Conservation (phyloP, 148 eudicot species). For the Fagopyrum esculentum region DNA sequence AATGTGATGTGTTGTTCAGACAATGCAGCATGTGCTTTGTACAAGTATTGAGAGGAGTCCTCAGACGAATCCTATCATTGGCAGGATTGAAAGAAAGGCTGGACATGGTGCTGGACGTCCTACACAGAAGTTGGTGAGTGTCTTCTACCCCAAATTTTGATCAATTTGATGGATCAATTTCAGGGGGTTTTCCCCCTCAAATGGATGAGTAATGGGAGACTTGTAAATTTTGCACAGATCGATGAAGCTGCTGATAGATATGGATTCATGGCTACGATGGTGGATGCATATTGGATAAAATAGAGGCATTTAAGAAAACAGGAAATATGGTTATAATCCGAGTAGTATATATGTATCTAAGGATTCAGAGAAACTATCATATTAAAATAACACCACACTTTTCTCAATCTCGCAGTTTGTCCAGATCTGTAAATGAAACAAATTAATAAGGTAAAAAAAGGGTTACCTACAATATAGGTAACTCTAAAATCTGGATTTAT, state of each 20-base stretch:
- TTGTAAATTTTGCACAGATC: slow-evolving; percentile 39
- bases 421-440: no score
- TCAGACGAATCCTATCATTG: slow-evolving; percentile 76
- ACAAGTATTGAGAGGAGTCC: slow-evolving; percentile 76
- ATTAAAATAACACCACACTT: no score
- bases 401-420: no score
- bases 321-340: no score
- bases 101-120: slow-evolving; percentile 94
- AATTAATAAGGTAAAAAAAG: no score
- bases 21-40: slow-evolving; percentile 75
- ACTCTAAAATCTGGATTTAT: no score
- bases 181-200: neutral
- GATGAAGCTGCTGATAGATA: slow-evolving; percentile 79
- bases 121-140: slow-evolving; percentile 60
- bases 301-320: slow-evolving; percentile 17
- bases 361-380: no score
- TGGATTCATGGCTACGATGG: slow-evolving; percentile 76
- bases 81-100: slow-evolving; percentile 74
- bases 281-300: slow-evolving; percentile 69
- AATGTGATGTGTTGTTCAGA: slow-evolving; percentile 31
- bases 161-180: neutral
- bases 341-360: no score
- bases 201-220: neutral
- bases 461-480: no score
- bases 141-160: neutral